A percentile compares a stretch with the other conserved stretches of the same genome.
phyloP scores from a whole-genome alignment of 306 rosid genomes.

The Cucumis sativus region Cucumber_9930_V3 NC_026661.2:17772501-17773000 shows the following conservation, averaged over 20 bases:
- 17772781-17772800: background rate
- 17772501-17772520: background rate
- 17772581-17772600: background rate
- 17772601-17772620: background rate
- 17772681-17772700: constrained; percentile 1
- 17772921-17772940: constrained; percentile 1
- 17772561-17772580: background rate
- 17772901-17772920: constrained; percentile 38
- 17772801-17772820: constrained; percentile 85
- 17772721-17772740: background rate
- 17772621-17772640: background rate
- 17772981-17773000: background rate
- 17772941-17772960: background rate
- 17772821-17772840: constrained; percentile 91
- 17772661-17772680: background rate
- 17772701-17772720: background rate
- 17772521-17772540: background rate
- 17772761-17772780: background rate
- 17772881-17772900: constrained; percentile 54
- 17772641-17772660: background rate
- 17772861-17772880: constrained; percentile 74
- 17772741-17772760: background rate
- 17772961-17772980: background rate
- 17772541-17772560: background rate
- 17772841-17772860: constrained; percentile 58